These are phyloP conservation scores for Aphanocladium album DNA, from an alignment of 2,329 filamentous ascomycete genomes.

Conservation along the genomic window DNA sequence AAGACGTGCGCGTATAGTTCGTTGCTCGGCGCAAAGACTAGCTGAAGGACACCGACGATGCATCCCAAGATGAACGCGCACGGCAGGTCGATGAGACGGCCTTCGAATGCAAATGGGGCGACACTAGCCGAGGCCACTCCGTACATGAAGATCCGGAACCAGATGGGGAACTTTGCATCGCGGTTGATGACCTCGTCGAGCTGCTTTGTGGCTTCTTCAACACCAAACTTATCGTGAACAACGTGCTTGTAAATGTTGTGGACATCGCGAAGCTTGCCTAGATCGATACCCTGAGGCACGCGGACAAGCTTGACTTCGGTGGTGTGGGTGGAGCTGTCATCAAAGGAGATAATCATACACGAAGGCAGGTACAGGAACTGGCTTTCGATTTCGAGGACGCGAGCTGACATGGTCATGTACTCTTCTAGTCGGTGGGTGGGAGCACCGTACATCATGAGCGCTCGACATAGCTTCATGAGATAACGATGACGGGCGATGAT, in stretches of 20 bases:
- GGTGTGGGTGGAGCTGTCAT: conserved; percentile 66
- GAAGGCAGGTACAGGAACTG: conserved; percentile 88
- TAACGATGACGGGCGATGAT: conserved; percentile 79
- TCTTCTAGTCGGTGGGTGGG: conserved; percentile 89
- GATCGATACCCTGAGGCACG: conserved; percentile 62
- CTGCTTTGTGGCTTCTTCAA: conserved; percentile 61
- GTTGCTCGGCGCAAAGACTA: conserved; percentile 68
- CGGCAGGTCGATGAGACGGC: conserved; percentile 71
- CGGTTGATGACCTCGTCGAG: conserved; percentile 51
- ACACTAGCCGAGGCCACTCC: conserved; percentile 72
- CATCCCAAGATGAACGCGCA: conserved; percentile 72
- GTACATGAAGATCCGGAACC: conserved; percentile 60
- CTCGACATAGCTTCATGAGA: conserved; percentile 75
- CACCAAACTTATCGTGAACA: conserved; percentile 69
- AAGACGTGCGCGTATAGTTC: conserved; percentile 59
- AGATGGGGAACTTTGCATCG: conserved; percentile 43
- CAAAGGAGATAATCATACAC: conserved; percentile 93
- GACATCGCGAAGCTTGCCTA: conserved; percentile 68
- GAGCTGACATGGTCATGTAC: conserved; percentile 84
- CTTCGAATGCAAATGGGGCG: conserved; percentile 74
- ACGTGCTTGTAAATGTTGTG: conserved; percentile 78
- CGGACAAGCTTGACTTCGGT: conserved; percentile 75
- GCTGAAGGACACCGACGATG: conserved; percentile 67
- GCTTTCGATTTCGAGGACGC: conserved; percentile 82
- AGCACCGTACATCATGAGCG: conserved; percentile 84